These are phyloP conservation scores for Phytophthora ramorum DNA, from an alignment of 352 stramenopile genomes.

Conservation along the genomic window DNA sequence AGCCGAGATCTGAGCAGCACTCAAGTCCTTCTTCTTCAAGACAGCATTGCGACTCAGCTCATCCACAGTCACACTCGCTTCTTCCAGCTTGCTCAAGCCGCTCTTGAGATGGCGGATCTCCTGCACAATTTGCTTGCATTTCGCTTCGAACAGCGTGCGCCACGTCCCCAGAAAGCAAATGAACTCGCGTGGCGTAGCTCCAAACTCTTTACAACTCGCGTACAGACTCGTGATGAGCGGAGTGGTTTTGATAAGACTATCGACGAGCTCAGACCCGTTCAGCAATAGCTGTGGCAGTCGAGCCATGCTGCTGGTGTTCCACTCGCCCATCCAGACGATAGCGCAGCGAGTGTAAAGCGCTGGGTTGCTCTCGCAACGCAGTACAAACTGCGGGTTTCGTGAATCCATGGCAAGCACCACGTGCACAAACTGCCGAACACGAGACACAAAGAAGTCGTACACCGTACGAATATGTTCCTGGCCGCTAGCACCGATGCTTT, in stretches of 20 bases:
- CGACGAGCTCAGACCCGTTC: conserved; percentile 59
- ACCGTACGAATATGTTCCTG: conserved; percentile 81
- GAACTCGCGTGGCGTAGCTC: conserved; percentile 86
- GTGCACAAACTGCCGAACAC: conserved; percentile 91
- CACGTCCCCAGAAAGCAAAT: conserved; percentile 88
- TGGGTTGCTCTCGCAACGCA: conserved; percentile 94
- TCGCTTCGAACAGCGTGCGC: conserved; percentile 74
- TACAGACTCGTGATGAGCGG: conserved; percentile 70
- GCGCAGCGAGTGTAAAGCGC: conserved; percentile 92
- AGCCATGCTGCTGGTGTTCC: conserved; percentile 77
- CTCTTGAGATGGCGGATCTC: conserved; percentile 92
- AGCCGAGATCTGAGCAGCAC: conserved; percentile 85
- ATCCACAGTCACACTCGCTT: conserved; percentile 92
- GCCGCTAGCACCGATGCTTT: conserved; percentile 62
- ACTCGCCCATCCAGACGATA: conserved; percentile 95
- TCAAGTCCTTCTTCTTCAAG: conserved; percentile 92
- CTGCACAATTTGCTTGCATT: conserved; percentile 83
- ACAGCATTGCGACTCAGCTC: conserved; percentile 88
- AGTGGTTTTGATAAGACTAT: conserved; percentile 62
- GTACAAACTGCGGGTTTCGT: conserved; percentile 73
- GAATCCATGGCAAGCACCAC: conserved; percentile 85
- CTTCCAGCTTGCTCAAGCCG: conserved; percentile 92
- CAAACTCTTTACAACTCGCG: conserved; percentile 68
- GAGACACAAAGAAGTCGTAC: conserved; percentile 94
- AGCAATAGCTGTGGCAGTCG: conserved; percentile 80